phyloP scores from a whole-genome alignment of 108 stramenopile genomes.

The Skeletonema menzelii region DNA sequence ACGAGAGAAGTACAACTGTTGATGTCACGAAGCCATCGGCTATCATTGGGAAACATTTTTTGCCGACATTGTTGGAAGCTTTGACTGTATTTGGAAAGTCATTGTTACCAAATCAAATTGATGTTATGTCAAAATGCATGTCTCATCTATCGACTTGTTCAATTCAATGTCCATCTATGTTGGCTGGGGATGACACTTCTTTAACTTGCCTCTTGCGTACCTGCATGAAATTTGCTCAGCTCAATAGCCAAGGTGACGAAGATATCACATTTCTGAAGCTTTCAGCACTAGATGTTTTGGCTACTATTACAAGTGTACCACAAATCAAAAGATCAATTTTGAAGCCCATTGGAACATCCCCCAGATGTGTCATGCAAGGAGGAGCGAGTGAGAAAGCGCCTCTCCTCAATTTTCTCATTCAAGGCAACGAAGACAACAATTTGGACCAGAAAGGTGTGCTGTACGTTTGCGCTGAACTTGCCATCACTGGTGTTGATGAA shows the following conservation, averaged over 20 bases:
- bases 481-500: conserved; percentile 40
- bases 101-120: conserved; percentile 11
- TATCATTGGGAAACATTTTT: conserved; percentile 22
- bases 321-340: conserved; percentile 48
- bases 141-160: conserved; percentile 28
- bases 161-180: conserved; percentile 51
- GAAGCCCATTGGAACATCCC: conserved; percentile 13
- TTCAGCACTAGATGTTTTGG: conserved; percentile 55
- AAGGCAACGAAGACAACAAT: conserved; percentile 19
- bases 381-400: conserved; percentile 18
- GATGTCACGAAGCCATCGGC: conserved; percentile 36
- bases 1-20: conserved; percentile 7
- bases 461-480: conserved; percentile 29
- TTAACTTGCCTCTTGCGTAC: conserved; percentile 36
- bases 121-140: conserved; percentile 14
- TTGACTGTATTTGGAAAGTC: conserved; percentile 11
- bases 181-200: conserved; percentile 50
- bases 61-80: conserved; percentile 29
- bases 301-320: conserved; percentile 50
- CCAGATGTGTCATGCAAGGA: conserved; percentile 3
- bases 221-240: conserved; percentile 46
- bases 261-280: conserved; percentile 27
- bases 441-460: conserved; percentile 30
- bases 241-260: conserved; percentile 4
- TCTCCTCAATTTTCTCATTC: conserved; percentile 34